Evolutionary conservation across 176 grass and related monocot genomes (phyloP).

Genomic region (Secale cereale): DNA sequence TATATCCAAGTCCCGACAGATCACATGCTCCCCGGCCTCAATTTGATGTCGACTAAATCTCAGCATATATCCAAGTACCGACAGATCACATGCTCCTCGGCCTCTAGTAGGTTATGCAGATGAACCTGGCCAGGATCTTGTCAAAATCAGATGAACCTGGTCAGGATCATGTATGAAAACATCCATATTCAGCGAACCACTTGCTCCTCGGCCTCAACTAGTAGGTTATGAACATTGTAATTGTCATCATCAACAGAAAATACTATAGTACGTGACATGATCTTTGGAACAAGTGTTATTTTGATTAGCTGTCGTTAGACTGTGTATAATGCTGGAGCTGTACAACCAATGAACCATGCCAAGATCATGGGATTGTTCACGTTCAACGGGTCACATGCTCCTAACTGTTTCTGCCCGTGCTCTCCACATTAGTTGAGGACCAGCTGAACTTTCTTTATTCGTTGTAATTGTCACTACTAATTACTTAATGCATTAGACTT

Average conservation of each 20-base stretch:
- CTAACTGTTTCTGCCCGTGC: not conserved
- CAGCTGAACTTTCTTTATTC: not conserved
- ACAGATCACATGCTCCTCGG: no score
- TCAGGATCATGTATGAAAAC: no score
- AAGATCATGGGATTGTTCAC: not conserved
- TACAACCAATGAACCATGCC: not conserved
- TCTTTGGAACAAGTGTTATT: not conserved
- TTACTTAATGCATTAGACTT: not conserved
- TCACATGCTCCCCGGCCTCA: no score
- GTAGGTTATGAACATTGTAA: not conserved
- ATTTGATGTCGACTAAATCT: no score
- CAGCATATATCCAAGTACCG: no score
- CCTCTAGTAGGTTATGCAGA: no score
- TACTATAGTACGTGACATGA: not conserved
- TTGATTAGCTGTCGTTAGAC: not conserved
- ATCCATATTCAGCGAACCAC: no score
- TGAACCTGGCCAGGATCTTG: no score
- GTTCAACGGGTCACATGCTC: not conserved
- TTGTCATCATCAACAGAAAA: not conserved
- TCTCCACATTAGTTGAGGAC: not conserved
- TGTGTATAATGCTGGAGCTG: not conserved
- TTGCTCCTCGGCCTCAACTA: no score
- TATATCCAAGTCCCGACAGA: no score
- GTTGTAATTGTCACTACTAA: not conserved
- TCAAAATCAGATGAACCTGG: no score